phyloP scores from a whole-genome alignment of 2,329 filamentous ascomycete species.

The Tolypocladium guangdongense region DNA sequence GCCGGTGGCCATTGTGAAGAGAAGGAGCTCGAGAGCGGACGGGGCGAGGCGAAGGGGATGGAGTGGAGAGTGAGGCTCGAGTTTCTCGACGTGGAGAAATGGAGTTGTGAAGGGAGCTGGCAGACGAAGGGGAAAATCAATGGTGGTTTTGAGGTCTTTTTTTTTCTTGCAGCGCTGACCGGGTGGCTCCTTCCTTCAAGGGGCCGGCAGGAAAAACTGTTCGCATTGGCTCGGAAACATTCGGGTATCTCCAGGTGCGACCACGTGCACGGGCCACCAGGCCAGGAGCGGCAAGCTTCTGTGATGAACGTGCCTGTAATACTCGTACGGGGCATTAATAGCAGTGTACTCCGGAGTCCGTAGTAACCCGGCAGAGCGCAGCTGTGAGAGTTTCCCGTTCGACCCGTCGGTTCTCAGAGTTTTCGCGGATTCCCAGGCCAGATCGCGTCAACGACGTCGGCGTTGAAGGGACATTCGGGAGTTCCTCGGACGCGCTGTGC shows the following conservation, averaged over 20 bases:
- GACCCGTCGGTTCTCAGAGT: background rate
- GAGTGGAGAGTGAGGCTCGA: constrained; percentile 2
- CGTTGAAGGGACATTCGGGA: background rate
- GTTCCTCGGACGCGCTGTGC: background rate
- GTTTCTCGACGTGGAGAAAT: constrained; percentile 17
- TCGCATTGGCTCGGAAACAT: background rate
- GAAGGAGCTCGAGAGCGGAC: background rate
- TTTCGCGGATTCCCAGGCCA: no score
- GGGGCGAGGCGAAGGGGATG: background rate
- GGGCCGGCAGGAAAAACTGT: background rate
- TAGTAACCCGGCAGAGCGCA: no score
- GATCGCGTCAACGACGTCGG: no score
- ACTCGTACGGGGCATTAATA: no score
- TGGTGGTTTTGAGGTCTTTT: constrained; percentile 3
- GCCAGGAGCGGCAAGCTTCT: background rate
- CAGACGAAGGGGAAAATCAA: background rate
- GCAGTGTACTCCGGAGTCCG: no score
- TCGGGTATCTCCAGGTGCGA: background rate
- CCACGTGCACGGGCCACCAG: background rate
- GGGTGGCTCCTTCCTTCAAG: background rate
- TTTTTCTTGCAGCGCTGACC: no score
- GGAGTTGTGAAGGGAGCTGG: constrained; percentile 3
- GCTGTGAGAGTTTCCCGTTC: no score
- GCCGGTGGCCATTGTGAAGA: constrained; percentile 31
- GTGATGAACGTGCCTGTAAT: no score